Base-by-base conservation (phyloP, 192 early-diverging fungal species). In the Chytriomyces sp. region DNA sequence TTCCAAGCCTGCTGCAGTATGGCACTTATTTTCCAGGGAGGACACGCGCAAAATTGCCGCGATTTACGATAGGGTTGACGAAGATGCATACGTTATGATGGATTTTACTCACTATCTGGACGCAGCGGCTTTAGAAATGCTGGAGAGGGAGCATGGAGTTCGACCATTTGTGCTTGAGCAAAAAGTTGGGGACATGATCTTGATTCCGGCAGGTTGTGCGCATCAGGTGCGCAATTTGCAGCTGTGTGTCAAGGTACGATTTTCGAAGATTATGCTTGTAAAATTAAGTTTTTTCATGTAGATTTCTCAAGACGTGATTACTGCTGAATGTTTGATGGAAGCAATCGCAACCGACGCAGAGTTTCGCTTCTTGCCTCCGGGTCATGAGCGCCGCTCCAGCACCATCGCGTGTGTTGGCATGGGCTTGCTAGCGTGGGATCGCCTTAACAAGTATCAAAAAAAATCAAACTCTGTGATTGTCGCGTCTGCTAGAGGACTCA, bases 221-320 rank as follows among this genome's bases (percentile, higher is more conserved):
- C 62, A 64, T 64, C 62, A 64, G 49, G 62, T 64, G n/a, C 5
- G 62, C 28, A 64, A 64, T 41, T 64, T 49, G 14, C 62, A 64
- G 39, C 39, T 64, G n/a, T 64, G 62, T 64, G 62, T 64, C 14
- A 64, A 64, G 62, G 62, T 64, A 19, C 14, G 38, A 7, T 36
- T 19, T 57, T 26, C 55, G 6, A 57, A 26, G 34, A 7, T 19
- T 61, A 8, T 10, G 12, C 8, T 56, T 56, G 17, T 56, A 26
- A 10, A 22, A 26, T 10, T 25, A 12, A 26, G 0, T 56, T 56
- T 28, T 28, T 38, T 36, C 17, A 12, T 14, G 0, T 26, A 61
- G 59, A 61, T 61, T 41, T 64, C 62, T 4, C 62, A 64, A 31
- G 62, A 64, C 39, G 62, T 64, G n/a, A 12, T 39, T 25, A 49